These are phyloP conservation scores for Priceomyces castillae DNA, from an alignment of 805 yeast genomes.

Conservation along the genomic window DNA sequence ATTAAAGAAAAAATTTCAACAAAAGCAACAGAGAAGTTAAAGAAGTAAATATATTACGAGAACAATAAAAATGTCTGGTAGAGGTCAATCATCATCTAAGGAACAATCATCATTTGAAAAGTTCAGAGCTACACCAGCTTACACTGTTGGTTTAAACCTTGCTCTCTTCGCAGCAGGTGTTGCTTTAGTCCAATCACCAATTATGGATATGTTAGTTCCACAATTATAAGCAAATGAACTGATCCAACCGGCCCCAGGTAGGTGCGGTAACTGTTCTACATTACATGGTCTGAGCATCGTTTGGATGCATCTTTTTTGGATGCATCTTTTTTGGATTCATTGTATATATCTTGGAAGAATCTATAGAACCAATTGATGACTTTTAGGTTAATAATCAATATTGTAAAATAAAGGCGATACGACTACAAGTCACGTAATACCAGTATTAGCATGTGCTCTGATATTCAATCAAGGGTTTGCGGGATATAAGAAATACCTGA, in stretches of 20 bases:
- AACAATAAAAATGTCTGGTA: constrained; percentile 19
- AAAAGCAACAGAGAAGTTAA: not conserved
- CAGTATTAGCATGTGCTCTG: no score
- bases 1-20: constrained; percentile 1
- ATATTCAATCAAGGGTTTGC: no score
- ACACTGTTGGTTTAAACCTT: constrained; percentile 61
- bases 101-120: constrained; percentile 42
- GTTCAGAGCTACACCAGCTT: constrained; percentile 62
- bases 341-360: not conserved
- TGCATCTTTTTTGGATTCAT: not conserved
- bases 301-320: no score
- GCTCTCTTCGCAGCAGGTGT: constrained; percentile 69
- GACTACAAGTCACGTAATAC: no score
- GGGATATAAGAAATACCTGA: no score
- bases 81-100: constrained; percentile 19
- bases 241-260: no score
- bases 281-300: no score
- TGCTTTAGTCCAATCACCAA: constrained; percentile 70
- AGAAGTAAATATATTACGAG: not conserved
- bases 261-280: no score
- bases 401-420: not conserved
- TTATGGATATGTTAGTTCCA: constrained; percentile 81
- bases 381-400: not conserved
- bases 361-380: not conserved
- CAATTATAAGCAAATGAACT: constrained; percentile 42